These are phyloP conservation scores for Penicillium lividum DNA, from an alignment of 495 filamentous ascomycete genomes.

Conservation along the genomic window DNA sequence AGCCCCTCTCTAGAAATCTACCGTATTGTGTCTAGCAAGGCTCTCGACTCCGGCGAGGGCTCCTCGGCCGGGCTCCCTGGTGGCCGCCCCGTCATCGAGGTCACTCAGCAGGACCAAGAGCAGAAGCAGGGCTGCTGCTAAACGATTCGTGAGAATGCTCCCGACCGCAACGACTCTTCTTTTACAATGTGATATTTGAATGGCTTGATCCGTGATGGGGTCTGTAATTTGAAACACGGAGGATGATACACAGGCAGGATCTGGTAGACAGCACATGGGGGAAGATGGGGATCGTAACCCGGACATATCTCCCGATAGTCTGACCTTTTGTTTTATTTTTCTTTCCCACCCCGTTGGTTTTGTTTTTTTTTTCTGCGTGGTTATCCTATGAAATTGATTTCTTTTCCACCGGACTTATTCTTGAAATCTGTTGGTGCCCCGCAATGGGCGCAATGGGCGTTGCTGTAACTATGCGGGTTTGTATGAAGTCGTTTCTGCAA, in stretches of 20 bases:
- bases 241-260: slow-evolving; percentile 44
- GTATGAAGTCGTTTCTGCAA: slow-evolving; percentile 25
- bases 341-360: slow-evolving; percentile 22
- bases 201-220: slow-evolving; percentile 43
- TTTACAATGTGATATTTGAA: slow-evolving; percentile 47
- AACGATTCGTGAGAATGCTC: slow-evolving; percentile 32
- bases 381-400: slow-evolving; percentile 35
- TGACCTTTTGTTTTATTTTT: slow-evolving; percentile 28
- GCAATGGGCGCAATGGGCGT: slow-evolving; percentile 31
- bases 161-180: slow-evolving; percentile 44
- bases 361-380: slow-evolving; percentile 25
- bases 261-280: slow-evolving; percentile 36
- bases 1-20: slow-evolving; percentile 77
- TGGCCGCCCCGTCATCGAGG: slow-evolving; percentile 70
- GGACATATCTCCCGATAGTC: slow-evolving; percentile 29
- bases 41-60: slow-evolving; percentile 78
- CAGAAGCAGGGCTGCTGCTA: slow-evolving; percentile 90
- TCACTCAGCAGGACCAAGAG: slow-evolving; percentile 76
- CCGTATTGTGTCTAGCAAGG: slow-evolving; percentile 97
- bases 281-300: slow-evolving; percentile 19
- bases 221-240: slow-evolving; percentile 41
- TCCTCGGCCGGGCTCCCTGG: slow-evolving; percentile 69
- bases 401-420: slow-evolving; percentile 21
- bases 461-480: slow-evolving; percentile 24
- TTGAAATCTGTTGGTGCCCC: slow-evolving; percentile 21